Percentiles rank a stretch among this genome's conserved stretches.
Evolutionary conservation across 805 yeast genomes (phyloP).

Genomic region (Ogataea kodamae): DNA sequence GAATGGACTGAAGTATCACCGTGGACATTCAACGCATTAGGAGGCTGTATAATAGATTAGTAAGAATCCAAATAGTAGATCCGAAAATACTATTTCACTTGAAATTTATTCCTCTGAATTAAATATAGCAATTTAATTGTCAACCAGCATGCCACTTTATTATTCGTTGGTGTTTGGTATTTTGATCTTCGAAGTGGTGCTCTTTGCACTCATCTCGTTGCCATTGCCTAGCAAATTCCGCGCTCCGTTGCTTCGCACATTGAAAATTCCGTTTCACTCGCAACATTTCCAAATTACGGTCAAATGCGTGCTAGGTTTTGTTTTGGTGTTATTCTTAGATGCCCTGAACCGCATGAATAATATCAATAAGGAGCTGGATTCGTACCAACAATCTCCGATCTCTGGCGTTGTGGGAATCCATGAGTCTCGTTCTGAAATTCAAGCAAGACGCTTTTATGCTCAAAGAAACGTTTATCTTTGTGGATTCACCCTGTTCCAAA

Average conservation of each 20-base stretch:
- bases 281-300: constrained; percentile 72
- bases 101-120: too few species aligned
- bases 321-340: constrained; percentile 79
- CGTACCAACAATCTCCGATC: constrained; percentile 21
- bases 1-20: constrained; percentile 93
- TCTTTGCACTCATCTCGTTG: constrained; percentile 75
- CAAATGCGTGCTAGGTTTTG: constrained; percentile 80
- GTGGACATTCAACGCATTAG: constrained; percentile 93
- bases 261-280: constrained; percentile 66
- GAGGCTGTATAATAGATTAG: constrained; percentile 10
- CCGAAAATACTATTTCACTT: constrained; percentile 1
- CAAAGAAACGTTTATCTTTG: constrained; percentile 95
- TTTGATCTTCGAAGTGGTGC: constrained; percentile 69
- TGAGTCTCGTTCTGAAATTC: constrained; percentile 74
- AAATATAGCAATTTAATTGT: constrained; percentile 10
- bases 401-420: constrained; percentile 34
- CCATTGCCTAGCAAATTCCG: constrained; percentile 81
- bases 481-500: constrained; percentile 90
- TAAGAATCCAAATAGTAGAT: constrained; percentile 4
- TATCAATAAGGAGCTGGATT: constrained; percentile 58
- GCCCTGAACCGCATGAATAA: constrained; percentile 78
- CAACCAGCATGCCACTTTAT: constrained; percentile 29
- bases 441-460: constrained; percentile 89
- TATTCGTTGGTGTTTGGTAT: constrained; percentile 56
- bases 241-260: constrained; percentile 57